Base-by-base conservation (phyloP, 805 yeast species). In the Spathaspora girioi region DNA sequence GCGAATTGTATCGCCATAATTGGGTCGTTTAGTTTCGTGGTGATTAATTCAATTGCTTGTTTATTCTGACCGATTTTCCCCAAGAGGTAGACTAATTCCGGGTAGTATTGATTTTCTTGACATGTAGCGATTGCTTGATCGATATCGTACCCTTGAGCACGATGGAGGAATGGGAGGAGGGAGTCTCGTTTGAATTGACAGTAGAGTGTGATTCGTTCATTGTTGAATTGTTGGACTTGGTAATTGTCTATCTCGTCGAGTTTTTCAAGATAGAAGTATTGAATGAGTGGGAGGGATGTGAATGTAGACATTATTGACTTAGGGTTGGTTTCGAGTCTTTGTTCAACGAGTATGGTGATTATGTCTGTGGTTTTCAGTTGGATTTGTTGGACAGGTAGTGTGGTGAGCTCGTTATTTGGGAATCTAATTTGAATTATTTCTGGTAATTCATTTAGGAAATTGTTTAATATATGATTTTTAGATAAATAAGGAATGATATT, bases 1-100 rank as follows among this genome's bases (percentile, higher is more conserved):
- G 92, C 94, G 75, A 91, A 94, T 15, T 77, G 78, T 20, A 94
- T 87, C 0, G 98, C 98, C 56, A 80, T 76, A 41, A 79, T 78
- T 0, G 97, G 93, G 63, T 93, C 94, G 50, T 85, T 77, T 48
- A 92, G 69, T 58, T 88, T 79, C 56, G 88, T 86, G 40, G 91
- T 83, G 14, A 94, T 90, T 43, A 94, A 71, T 51, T 75, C 78
- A 59, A 93, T 69, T 0, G 98, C 98, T 54, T 82, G 79, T 54
- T 78, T 78, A 51, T 84, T 82, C 57, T 88, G 87, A 1, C 99
- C 98, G 23, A 88, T 84, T 59, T 83, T 82, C 4, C 96, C 96
- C 54, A 89, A 76, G 29, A 94, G 67, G 60, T 82, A 91, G 0
- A 94, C 96, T 41, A 91, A 73, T 60, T 93, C 98, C 41, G 85